Base-by-base conservation (phyloP, 1,284 basidiomycete genomes). In the Ceratobasidium sp. region DNA sequence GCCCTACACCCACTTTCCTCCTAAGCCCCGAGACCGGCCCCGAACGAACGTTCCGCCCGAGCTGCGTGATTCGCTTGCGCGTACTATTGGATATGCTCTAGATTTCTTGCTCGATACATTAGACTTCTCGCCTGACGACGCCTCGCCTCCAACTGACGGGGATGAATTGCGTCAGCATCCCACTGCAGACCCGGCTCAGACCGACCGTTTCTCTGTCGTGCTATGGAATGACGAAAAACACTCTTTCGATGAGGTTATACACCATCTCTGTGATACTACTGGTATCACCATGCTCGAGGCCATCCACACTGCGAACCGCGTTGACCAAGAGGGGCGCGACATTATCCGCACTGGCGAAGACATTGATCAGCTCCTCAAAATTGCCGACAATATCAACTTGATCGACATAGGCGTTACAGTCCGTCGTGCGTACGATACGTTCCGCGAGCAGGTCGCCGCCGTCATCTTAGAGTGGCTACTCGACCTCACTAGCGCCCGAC, bases 151-250 rank as follows among this genome's bases (percentile, higher is more conserved):
- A 0, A 80, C 85, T 0, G 88, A 88, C 77, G 90, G 93, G 81
- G 87, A 87, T 0, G 90, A 92, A 72, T 86, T 95, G 9, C 87
- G 89, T n/a, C 82, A 89, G 9, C 91, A 93, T 79, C 88, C 90
- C 2, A 89, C 91, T 0, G 88, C 88, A 1, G 92, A 94, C 78
- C 90, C 92, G 0, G 88, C 91, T 86, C 86, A 87, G 83, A 90
- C 90, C 77, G 92, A 97, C 77, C 89, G 93, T 44, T 97, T 91
- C 82, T 91, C 93, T 27, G 88, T 99, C 71, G 86, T 98, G 22
- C 84, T 99, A 1, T 99, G 96, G 96, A 97, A 98, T 82, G 97
- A 99, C 83, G 98, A 99, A 82, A 98, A 96, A 79, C 98, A 99
- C 82, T 96, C 95, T 1, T 94, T 94, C 79, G 91, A 93, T 67